phyloP scores from a whole-genome alignment of 441 rosid genomes.

The Melianthus villosus region DNA sequence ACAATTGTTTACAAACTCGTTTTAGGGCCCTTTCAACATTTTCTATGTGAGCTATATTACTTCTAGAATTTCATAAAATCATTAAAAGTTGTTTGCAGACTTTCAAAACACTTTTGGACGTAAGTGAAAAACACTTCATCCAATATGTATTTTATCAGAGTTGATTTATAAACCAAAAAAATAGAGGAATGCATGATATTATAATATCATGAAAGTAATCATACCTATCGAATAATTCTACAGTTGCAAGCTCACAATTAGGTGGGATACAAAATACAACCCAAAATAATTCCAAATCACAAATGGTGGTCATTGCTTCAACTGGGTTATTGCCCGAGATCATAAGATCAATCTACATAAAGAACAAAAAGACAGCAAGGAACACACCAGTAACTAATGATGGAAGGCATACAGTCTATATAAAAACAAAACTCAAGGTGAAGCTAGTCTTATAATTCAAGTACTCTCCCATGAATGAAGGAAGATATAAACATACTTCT shows the following conservation, averaged over 20 bases:
- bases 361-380: conserved; percentile 9
- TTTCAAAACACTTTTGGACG: no score
- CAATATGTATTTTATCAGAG: no score
- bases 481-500: conserved; percentile 39
- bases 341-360: conserved; percentile 73
- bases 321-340: conserved; percentile 67
- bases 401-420: not conserved
- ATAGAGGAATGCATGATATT: no score
- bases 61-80: no score
- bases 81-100: no score
- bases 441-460: no score
- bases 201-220: conserved; percentile 6
- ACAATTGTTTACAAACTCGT: no score
- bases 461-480: conserved; percentile 1
- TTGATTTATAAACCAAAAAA: no score
- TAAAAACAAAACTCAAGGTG: no score
- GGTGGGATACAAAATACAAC: conserved; percentile 53
- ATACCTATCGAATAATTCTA: conserved; percentile 51
- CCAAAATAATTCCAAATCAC: conserved; percentile 49
- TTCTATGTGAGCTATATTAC: no score
- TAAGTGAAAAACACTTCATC: no score
- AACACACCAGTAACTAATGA: conserved; percentile 5
- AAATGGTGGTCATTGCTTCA: conserved; percentile 41
- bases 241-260: conserved; percentile 27
- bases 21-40: no score